Percentiles rank a stretch among this genome's conserved stretches.
These are phyloP conservation scores for Ettlia oleoabundans DNA, from an alignment of 139 green algal genomes.

Conservation along the genomic window DNA sequence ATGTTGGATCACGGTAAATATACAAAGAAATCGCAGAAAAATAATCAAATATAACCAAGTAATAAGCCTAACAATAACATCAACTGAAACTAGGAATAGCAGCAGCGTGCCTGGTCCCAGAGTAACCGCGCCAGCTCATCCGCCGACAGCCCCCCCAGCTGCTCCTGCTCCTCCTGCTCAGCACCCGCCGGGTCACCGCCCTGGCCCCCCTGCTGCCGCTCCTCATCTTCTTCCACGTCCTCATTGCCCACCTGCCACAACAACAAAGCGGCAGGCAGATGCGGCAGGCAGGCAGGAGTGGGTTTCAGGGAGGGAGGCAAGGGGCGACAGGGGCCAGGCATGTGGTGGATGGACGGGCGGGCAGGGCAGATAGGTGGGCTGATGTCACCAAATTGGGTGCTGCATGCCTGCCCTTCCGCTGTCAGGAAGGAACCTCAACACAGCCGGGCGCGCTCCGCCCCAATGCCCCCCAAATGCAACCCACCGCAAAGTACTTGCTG, in stretches of 20 bases:
- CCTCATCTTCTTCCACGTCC: conserved; percentile 20
- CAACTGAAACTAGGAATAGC: not conserved
- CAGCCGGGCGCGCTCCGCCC: too few species aligned
- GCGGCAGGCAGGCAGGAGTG: not conserved
- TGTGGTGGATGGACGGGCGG: not conserved
- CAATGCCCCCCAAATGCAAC: too few species aligned
- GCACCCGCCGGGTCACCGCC: not conserved
- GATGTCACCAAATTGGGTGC: too few species aligned
- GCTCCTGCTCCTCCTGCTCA: conserved; percentile 4
- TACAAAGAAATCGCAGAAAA: too few species aligned
- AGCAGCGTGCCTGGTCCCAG: conserved; percentile 44
- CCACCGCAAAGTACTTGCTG: conserved; percentile 67
- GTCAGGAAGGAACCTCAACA: too few species aligned
- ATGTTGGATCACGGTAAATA: too few species aligned
- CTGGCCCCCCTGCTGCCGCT: not conserved
- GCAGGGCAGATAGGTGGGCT: not conserved
- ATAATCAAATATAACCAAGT: too few species aligned
- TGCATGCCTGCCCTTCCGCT: too few species aligned
- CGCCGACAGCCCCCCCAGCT: conserved; percentile 14
- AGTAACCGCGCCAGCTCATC: conserved; percentile 33
- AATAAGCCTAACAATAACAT: too few species aligned
- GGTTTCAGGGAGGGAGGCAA: not conserved
- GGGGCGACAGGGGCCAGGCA: not conserved
- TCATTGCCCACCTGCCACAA: conserved; percentile 32
- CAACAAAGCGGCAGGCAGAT: not conserved